These are phyloP conservation scores for Trichophyton benhamiae DNA, from an alignment of 2,329 filamentous ascomycete species.

Conservation along the genomic window DNA sequence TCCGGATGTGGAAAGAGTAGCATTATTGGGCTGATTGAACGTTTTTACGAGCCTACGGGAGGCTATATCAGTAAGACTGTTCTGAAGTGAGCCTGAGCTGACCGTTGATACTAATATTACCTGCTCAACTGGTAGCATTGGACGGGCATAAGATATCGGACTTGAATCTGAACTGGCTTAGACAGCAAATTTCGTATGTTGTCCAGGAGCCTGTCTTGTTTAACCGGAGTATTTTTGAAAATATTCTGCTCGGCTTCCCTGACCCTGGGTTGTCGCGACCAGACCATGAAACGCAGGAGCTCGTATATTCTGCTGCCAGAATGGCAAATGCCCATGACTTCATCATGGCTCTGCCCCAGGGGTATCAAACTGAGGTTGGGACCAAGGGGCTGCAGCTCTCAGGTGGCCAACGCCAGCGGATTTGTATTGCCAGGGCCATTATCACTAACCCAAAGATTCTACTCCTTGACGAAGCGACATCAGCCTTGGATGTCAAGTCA, in stretches of 20 bases:
- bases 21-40: constrained; percentile 18
- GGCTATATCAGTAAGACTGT: background rate
- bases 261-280: constrained; percentile 1
- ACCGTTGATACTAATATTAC: constrained; percentile 17
- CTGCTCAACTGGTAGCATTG: constrained; percentile 58
- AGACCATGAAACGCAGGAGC: constrained; percentile 19
- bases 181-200: constrained; percentile 49
- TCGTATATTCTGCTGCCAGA: constrained; percentile 49
- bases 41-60: constrained; percentile 58
- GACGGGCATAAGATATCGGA: constrained; percentile 64
- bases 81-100: background rate
- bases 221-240: constrained; percentile 51
- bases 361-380: background rate
- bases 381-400: background rate
- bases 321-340: constrained; percentile 60
- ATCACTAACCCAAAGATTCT: background rate
- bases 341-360: constrained; percentile 46
- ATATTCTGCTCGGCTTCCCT: constrained; percentile 44
- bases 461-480: background rate
- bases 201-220: constrained; percentile 59
- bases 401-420: background rate
- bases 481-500: background rate
- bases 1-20: constrained; percentile 41
- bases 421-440: background rate
- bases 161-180: constrained; percentile 57